Evolutionary conservation across 129 eudicot species (phyloP).

Genomic region (Centella asiatica): DNA sequence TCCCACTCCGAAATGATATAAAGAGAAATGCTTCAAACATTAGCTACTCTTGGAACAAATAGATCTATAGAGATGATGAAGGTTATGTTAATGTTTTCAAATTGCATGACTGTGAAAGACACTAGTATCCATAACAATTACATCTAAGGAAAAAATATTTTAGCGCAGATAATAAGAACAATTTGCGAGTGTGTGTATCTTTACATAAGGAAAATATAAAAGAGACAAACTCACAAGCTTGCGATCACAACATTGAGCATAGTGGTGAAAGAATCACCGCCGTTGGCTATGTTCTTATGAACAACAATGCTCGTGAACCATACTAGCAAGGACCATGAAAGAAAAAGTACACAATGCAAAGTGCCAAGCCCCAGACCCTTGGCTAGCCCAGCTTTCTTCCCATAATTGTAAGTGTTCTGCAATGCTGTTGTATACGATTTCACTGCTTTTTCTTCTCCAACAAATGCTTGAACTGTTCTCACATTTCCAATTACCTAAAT

Average conservation of each 20-base stretch:
- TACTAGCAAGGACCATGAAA: slow-evolving; percentile 93
- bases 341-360: slow-evolving; percentile 79
- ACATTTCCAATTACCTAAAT: slow-evolving; percentile 86
- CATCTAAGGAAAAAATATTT: too few relatives aligned
- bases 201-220: background rate
- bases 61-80: too few relatives aligned
- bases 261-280: slow-evolving; percentile 97
- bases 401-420: slow-evolving; percentile 64
- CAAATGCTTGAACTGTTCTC: slow-evolving; percentile 97
- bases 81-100: too few relatives aligned
- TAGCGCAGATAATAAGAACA: background rate
- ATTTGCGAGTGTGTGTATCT: too few relatives aligned
- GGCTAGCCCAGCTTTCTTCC: slow-evolving; percentile 86
- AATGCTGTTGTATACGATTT: slow-evolving; percentile 57
- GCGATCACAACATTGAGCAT: slow-evolving; percentile 99
- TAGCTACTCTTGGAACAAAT: too few relatives aligned
- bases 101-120: too few relatives aligned
- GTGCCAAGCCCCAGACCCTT: slow-evolving; percentile 95
- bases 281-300: slow-evolving; percentile 84
- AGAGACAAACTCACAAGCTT: slow-evolving; percentile 68
- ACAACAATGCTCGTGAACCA: slow-evolving; percentile 97
- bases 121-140: too few relatives aligned
- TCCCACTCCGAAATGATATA: too few relatives aligned
- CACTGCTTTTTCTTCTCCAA: slow-evolving; percentile 93
- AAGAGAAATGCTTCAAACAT: too few relatives aligned